phyloP scores from a whole-genome alignment of 768 basidiomycete genomes.

The Leccinum fibrillosum region DNA sequence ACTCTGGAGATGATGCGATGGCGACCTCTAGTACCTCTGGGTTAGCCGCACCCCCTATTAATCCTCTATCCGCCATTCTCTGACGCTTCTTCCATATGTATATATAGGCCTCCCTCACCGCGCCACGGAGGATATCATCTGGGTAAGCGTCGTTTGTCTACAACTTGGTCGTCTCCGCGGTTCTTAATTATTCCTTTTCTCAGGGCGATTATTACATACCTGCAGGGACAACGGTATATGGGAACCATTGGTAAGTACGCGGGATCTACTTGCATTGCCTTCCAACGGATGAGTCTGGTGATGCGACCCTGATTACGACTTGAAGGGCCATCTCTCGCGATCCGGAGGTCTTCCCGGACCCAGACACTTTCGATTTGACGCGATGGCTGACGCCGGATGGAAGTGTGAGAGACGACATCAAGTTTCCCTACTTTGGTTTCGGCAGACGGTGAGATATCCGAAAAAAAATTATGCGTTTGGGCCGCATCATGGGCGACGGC shows the following conservation, averaged over 20 bases:
- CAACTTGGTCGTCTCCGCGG: neutral
- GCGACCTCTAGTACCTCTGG: constrained; percentile 27
- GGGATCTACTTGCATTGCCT: neutral
- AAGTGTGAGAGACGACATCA: constrained; percentile 42
- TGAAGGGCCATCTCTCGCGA: constrained; percentile 36
- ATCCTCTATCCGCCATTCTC: no score
- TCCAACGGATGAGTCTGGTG: neutral
- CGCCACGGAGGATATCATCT: constrained; percentile 16
- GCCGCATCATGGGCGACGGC: neutral
- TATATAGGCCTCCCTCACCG: constrained; percentile 10
- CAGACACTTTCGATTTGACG: constrained; percentile 34
- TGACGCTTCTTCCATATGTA: no score
- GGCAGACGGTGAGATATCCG: constrained; percentile 33
- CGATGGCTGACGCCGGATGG: constrained; percentile 27
- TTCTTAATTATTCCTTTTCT: neutral
- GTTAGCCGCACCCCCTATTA: constrained; percentile 2
- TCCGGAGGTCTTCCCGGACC: constrained; percentile 35
- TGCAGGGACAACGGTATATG: constrained; percentile 14
- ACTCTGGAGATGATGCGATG: constrained; percentile 36
- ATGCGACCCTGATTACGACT: neutral
- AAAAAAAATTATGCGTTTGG: neutral
- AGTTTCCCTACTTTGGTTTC: constrained; percentile 50
- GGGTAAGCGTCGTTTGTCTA: constrained; percentile 3
- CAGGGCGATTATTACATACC: constrained; percentile 19
- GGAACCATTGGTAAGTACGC: constrained; percentile 16